A percentile compares a stretch with the other conserved stretches of the same genome.
Conservation (phyloP, 2,329 filamentous ascomycete genomes). For the Metarhizium sp. region DNA sequence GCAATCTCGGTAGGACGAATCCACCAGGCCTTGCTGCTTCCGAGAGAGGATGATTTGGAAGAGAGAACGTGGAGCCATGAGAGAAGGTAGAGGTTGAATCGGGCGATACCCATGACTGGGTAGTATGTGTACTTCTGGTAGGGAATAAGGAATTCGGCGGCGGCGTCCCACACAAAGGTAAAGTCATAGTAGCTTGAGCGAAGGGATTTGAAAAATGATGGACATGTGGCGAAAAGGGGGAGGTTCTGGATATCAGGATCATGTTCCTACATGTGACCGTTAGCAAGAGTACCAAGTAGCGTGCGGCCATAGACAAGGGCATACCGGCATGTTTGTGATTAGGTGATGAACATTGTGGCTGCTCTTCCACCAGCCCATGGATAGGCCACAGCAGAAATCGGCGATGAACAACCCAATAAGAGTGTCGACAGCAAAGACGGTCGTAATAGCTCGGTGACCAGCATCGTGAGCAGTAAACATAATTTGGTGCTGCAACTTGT, state of each 20-base stretch:
- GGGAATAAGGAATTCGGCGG: constrained; percentile 48
- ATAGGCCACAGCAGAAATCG: constrained; percentile 56
- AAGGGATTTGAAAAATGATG: constrained; percentile 55
- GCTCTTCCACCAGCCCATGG: constrained; percentile 61
- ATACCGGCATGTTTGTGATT: constrained; percentile 50
- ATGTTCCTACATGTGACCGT: constrained; percentile 30
- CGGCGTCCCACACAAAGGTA: constrained; percentile 52
- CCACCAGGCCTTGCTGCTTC: constrained; percentile 52
- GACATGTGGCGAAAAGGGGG: constrained; percentile 58
- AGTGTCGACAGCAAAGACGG: constrained; percentile 47
- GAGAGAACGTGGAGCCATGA: constrained; percentile 57
- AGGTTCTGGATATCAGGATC: constrained; percentile 57
- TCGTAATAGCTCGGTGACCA: constrained; percentile 53
- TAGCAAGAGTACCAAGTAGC: neutral
- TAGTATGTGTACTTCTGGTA: constrained; percentile 62
- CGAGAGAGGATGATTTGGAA: constrained; percentile 44
- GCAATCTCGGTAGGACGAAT: constrained; percentile 56
- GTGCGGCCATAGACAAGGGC: constrained; percentile 6
- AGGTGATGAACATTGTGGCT: constrained; percentile 62
- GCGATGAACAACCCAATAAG: constrained; percentile 54
- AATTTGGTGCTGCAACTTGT: constrained; percentile 46
- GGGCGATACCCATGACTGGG: constrained; percentile 55
- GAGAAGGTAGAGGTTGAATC: constrained; percentile 64
- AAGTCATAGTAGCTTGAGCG: constrained; percentile 58
- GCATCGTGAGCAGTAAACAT: constrained; percentile 61